Evolutionary conservation across 2,329 filamentous ascomycete genomes (phyloP).

Genomic region (Alternaria rosae): DNA sequence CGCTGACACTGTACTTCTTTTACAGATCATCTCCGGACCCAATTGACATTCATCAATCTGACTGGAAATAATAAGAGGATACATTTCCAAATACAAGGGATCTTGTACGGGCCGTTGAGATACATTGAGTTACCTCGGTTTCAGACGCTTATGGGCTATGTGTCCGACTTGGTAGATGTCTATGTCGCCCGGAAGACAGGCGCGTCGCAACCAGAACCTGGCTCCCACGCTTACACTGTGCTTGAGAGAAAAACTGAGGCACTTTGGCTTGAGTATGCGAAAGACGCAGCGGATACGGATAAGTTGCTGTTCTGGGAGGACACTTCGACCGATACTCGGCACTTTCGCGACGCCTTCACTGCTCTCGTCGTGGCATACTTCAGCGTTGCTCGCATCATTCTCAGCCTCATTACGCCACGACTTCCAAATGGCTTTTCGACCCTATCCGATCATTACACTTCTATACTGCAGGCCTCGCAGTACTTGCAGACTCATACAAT

Average conservation of each 20-base stretch:
- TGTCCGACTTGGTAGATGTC: constrained; percentile 28
- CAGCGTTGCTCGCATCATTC: constrained; percentile 26
- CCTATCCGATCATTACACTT: constrained; percentile 21
- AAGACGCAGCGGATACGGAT: constrained; percentile 8
- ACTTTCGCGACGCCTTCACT: constrained; percentile 34
- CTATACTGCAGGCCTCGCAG: constrained; percentile 31
- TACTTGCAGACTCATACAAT: constrained; percentile 29
- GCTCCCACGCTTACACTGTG: neutral
- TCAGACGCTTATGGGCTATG: constrained; percentile 34
- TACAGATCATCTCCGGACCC: constrained; percentile 35
- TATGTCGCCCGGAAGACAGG: constrained; percentile 13
- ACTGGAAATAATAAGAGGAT: constrained; percentile 9
- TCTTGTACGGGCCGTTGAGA: constrained; percentile 28
- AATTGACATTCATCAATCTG: constrained; percentile 33
- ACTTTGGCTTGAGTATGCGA: constrained; percentile 31
- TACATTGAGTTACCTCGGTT: constrained; percentile 35
- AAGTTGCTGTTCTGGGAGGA: constrained; percentile 12
- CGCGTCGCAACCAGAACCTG: neutral
- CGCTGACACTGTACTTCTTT: neutral
- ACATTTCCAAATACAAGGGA: constrained; percentile 17
- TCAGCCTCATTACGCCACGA: constrained; percentile 20
- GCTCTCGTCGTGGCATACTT: constrained; percentile 37
- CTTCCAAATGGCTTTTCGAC: constrained; percentile 11
- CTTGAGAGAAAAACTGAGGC: constrained; percentile 22
- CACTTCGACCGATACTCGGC: neutral